Evolutionary conservation across 208 protist genomes (phyloP), one percentile per base, ranked within the genome.

Genomic region (Crithidia acanthocephali): DNA sequence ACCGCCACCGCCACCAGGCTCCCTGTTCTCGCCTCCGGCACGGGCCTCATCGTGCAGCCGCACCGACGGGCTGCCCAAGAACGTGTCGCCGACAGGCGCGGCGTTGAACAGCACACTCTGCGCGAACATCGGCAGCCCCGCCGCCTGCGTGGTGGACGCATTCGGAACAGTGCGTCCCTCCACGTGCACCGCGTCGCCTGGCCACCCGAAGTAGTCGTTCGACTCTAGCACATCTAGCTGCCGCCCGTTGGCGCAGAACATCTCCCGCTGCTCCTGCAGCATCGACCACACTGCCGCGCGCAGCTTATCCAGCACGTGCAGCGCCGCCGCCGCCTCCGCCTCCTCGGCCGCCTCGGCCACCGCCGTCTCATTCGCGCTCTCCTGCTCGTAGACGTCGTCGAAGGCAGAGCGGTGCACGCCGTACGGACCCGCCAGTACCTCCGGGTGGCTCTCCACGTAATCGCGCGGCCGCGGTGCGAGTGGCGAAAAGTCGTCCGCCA

Each of bases 221-320:
- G 25, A 40, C 71, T 70, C 71, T 10, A 68, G 50, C 27, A 50
- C 48, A 42, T 78, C 72, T 6, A 68, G 72, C 50, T 45, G 56
- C 20, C 35, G 50, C 3, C 40, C 61, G 56, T 73, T 75, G 47
- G 37, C 23, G 47, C 52, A 55, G 53, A 82, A 74, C 22, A 76
- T 68, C 25, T 28, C 44, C 9, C 68, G 63, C 60, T 72, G 64
- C 22, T 76, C 61, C 18, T 71, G 53, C 45, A 82, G 71, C 52
- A 60, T 82, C 15, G 77, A 68, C 61, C 63, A 72, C n/a, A 82
- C 62, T 2, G 67, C 55, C n/a, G 47, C 15, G 30, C 77, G 71
- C 55, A 82, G 61, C 66, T 74, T 47, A 30, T 82, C 72, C n/a
- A 82, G 62, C 33, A 67, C 56, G 22, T 51, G 65, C 45, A 62